Base-by-base conservation (phyloP, 768 basidiomycete genomes). In the Bullera alba region DNA sequence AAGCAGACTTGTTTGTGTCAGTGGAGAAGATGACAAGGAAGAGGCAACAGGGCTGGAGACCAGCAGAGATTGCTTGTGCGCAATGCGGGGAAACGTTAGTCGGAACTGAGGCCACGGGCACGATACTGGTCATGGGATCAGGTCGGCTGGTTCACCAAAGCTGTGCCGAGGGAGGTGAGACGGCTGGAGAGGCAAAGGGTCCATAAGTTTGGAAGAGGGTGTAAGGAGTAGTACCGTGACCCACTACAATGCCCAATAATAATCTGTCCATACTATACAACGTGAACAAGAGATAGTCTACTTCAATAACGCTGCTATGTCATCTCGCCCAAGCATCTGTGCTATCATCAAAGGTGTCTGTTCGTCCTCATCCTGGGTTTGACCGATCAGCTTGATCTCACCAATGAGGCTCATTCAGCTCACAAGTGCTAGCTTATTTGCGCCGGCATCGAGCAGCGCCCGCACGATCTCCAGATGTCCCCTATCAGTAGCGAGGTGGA, bases 401-500 rank as follows among this genome's bases (percentile, higher is more conserved):
- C 23, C 21, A 10, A 6, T 7, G 29, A 5, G 28, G n/a, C 8
- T n/a, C 22, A 16, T 19, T 26, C 14, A 16, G 39, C 57, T 37
- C 54, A 87, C 90, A 79, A 84, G 82, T 37, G 85, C 73, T 27
- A 72, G 70, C 37, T 62, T 69, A 59, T 88, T 80, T 4, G 84
- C 89, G 3, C 86, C 87, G 44, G 76, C 74, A 19, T 75, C 59
- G 17, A 91, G 65, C 34, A 95, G 71, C 4, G 82, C 49, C 56
- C 77, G 72, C 1, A 85, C 84, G 2, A 80, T 73, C 0, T 76
- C 75, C 5, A 75, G 48, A 60, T 82, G 77, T 1, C 91, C 91
- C 63, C 90, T 77, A 70, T 95, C 91, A 23, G 83, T 81, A 4
- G 91, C 90, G 0, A 92, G 77, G 61, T 95, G 91, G 17, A 95